Evolutionary conservation across 805 yeast genomes (phyloP), one percentile per base, ranked within the genome.

Genomic region (Brettanomyces bruxellensis): DNA sequence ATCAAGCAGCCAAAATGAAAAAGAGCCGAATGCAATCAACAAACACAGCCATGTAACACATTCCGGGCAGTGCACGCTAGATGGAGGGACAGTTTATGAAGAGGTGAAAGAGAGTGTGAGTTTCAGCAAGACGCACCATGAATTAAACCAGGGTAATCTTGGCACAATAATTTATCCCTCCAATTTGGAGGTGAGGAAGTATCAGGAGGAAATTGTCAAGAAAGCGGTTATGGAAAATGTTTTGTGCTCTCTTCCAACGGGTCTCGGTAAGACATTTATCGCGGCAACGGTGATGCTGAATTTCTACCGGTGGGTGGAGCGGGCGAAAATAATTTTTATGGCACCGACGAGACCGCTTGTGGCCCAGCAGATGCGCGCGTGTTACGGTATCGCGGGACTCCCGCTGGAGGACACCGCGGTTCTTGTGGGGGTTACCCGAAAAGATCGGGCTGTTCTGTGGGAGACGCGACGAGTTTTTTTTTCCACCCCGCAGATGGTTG

Each of bases 301-400:
- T 60, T 93, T 75, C 65, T 81, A 76, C 54, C 67, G 95, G 43
- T 93, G 99, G 99, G 85, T 90, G 22, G 42, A 22, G 14, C 24
- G 41, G 25, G 41, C 18, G 25, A 93, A 90, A 58, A 79, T 93
- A 53, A 77, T 95, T 1, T 93, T 93, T 62, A 82, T 91, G 83
- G 99, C 99, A 0, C 99, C 99, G 0, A 93, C 99, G 2, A 72
- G 90, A 52, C 99, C 99, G 0, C 71, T 93, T 46, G 98, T 93
- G 5, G 90, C 96, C 1, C 99, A 93, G 65, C 99, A 93, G 65
- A 85, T 91, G 53, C 85, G 84, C 57, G 97, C 98, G 1, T 93
- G 96, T 59, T 73, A 88, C 46, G 83, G 87, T 7, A 80, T 86
- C 13, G 83, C 95, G 0, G 97, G 96, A 3, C 78, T 95, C 22